phyloP scores from a whole-genome alignment of 2,329 filamentous ascomycete genomes.

The Diaporthe sp. region DNA sequence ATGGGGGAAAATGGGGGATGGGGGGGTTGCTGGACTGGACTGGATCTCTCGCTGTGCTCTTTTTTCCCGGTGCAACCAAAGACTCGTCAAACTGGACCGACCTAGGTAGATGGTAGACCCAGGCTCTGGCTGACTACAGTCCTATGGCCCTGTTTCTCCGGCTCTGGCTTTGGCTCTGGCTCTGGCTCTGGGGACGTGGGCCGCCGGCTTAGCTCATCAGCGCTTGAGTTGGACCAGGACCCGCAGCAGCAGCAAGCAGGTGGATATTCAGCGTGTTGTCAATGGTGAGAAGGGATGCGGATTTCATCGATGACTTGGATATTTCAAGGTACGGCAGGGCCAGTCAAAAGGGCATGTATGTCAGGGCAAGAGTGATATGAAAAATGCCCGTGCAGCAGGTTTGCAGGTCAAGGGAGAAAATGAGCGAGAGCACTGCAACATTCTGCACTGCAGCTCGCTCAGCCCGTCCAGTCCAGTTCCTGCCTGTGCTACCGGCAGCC shows the following conservation, averaged over 20 bases:
- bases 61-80: slow-evolving; percentile 29
- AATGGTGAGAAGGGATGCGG: slow-evolving; percentile 16
- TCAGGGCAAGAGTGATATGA: slow-evolving; percentile 28
- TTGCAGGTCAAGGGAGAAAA: slow-evolving; percentile 40
- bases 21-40: slow-evolving; percentile 13
- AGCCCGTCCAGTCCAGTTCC: slow-evolving; percentile 20
- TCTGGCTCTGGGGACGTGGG: neutral
- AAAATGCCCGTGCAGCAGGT: slow-evolving; percentile 27
- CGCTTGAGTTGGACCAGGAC: slow-evolving; percentile 10
- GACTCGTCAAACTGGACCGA: slow-evolving; percentile 30
- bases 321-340: slow-evolving; percentile 10
- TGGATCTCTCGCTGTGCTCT: slow-evolving; percentile 17
- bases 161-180: neutral
- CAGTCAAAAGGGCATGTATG: slow-evolving; percentile 23
- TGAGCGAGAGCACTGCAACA: slow-evolving; percentile 1
- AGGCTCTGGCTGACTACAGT: slow-evolving; percentile 14
- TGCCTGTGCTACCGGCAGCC: slow-evolving; percentile 1
- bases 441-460: slow-evolving; percentile 10
- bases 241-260: slow-evolving; percentile 21
- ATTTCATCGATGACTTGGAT: slow-evolving; percentile 7
- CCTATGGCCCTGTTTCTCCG: neutral
- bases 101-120: neutral
- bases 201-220: slow-evolving; percentile 30
- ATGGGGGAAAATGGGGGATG: slow-evolving; percentile 18
- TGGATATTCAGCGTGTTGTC: slow-evolving; percentile 2